phyloP scores from a whole-genome alignment of 2,329 filamentous ascomycete species.

The Hypoxylon sp. region DNA sequence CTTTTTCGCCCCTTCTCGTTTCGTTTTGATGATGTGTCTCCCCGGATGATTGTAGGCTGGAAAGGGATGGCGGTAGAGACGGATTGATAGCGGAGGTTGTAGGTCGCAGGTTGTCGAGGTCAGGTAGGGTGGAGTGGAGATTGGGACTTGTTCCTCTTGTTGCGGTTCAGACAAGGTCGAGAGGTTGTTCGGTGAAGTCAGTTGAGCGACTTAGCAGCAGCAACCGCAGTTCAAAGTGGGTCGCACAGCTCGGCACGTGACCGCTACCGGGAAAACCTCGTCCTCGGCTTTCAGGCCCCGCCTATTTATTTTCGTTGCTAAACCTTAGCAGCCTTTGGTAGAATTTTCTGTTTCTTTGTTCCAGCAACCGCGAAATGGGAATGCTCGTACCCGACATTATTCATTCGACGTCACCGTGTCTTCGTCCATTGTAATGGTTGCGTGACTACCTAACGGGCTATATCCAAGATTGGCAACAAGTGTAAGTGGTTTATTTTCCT shows the following conservation, averaged over 20 bases:
- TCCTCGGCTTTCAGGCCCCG: slow-evolving; percentile 23
- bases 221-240: slow-evolving; percentile 14
- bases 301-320: slow-evolving; percentile 32
- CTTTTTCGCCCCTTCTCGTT: slow-evolving; percentile 4
- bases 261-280: slow-evolving; percentile 36
- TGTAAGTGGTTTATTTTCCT: slow-evolving; percentile 30
- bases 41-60: slow-evolving; percentile 2
- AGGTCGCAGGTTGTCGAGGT: slow-evolving; percentile 22
- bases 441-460: neutral
- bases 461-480: slow-evolving; percentile 17
- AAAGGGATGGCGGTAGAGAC: neutral
- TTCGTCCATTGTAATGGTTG: neutral
- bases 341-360: slow-evolving; percentile 20
- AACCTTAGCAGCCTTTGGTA: too few species aligned
- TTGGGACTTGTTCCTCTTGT: slow-evolving; percentile 20
- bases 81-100: slow-evolving; percentile 21
- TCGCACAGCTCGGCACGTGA: slow-evolving; percentile 22
- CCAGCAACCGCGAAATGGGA: slow-evolving; percentile 5
- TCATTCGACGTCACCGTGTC: slow-evolving; percentile 1
- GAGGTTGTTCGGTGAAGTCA: slow-evolving; percentile 30
- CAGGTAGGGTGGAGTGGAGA: slow-evolving; percentile 39
- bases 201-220: slow-evolving; percentile 39
- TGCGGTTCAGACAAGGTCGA: slow-evolving; percentile 18
- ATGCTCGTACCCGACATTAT: slow-evolving; percentile 17
- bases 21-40: neutral